A percentile compares a stretch with the other conserved stretches of the same genome.
These are phyloP conservation scores for Lactarius sanguifluus DNA, from an alignment of 768 basidiomycete genomes.

Conservation along the genomic window DNA sequence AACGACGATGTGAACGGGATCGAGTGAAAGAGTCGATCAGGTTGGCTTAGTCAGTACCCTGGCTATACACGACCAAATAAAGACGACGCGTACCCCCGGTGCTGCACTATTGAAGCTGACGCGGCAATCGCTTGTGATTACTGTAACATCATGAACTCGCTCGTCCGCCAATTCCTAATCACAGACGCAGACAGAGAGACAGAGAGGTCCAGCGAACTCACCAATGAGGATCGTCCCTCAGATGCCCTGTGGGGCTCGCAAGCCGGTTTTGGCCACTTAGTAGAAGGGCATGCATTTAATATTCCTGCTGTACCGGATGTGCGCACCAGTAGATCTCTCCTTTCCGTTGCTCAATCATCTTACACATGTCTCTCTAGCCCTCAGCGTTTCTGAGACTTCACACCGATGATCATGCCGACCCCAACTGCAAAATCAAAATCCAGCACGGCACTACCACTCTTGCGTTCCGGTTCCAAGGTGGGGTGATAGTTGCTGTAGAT, in stretches of 20 bases:
- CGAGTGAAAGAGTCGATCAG: background rate
- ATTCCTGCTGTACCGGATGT: conserved; percentile 78
- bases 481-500: conserved; percentile 99
- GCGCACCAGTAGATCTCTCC: conserved; percentile 36
- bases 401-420: conserved; percentile 95
- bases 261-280: conserved; percentile 77
- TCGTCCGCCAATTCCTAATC: conserved; percentile 65
- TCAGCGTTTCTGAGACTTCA: conserved; percentile 87
- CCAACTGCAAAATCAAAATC: conserved; percentile 94
- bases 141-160: conserved; percentile 59
- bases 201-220: conserved; percentile 48
- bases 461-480: conserved; percentile 94
- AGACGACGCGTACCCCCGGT: conserved; percentile 15
- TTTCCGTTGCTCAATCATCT: background rate
- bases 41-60: background rate
- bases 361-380: conserved; percentile 54
- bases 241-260: conserved; percentile 80
- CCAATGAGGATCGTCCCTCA: conserved; percentile 62
- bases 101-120: conserved; percentile 6
- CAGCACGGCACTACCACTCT: conserved; percentile 98
- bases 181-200: conserved; percentile 51
- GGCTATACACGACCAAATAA: conserved; percentile 23
- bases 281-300: conserved; percentile 69
- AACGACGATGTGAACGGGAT: background rate
- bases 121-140: conserved; percentile 9